Conservation (phyloP, 257 asterid genomes). For the Cinchona pubescens region DNA sequence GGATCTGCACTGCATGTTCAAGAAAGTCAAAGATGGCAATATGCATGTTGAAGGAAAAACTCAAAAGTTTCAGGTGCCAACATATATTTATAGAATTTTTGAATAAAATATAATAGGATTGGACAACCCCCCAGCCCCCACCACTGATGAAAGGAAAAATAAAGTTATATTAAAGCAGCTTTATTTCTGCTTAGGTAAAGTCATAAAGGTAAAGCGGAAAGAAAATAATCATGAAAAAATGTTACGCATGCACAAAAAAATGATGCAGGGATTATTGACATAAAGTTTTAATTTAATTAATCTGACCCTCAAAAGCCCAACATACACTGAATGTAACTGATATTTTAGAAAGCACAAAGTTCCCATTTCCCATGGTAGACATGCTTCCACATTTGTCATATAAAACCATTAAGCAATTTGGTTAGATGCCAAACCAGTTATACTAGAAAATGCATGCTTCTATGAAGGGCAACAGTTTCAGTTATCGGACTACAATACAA, state of each 20-base stretch:
- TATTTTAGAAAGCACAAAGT: neutral
- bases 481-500: neutral
- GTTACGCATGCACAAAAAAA: conserved; percentile 34
- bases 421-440: conserved; percentile 3
- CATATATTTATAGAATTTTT: neutral
- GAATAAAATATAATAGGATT: neutral
- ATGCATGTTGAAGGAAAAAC: neutral
- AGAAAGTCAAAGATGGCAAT: neutral
- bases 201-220: conserved; percentile 22
- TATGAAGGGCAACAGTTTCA: neutral
- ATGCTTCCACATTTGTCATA: neutral
- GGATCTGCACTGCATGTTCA: neutral
- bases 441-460: neutral
- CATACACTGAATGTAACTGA: conserved; percentile 8
- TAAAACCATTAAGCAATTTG: neutral
- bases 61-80: conserved; percentile 5
- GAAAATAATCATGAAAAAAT: conserved; percentile 30
- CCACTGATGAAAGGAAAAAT: neutral
- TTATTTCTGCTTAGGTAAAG: conserved; percentile 6
- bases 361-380: conserved; percentile 1
- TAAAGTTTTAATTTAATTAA: conserved; percentile 15
- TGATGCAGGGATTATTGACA: conserved; percentile 22
- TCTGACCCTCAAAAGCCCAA: conserved; percentile 6
- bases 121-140: conserved; percentile 1
- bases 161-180: conserved; percentile 16